Evolutionary conservation across 1,284 basidiomycete genomes (phyloP), one percentile per base, ranked within the genome.

Genomic region (Cystobasidium pallidum): DNA sequence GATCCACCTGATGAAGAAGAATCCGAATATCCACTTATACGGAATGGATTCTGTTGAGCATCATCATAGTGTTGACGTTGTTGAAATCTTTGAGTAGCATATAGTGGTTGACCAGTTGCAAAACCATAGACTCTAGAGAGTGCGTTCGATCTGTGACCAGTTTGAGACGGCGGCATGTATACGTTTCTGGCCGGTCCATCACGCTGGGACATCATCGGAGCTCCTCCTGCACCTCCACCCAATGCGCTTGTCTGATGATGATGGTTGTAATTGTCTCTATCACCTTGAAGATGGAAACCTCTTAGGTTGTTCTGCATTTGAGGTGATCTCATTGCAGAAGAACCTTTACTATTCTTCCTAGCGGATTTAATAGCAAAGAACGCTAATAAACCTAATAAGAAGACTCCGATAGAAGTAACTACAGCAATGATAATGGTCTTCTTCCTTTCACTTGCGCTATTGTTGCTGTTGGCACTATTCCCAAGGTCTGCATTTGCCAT

Each of bases 341-440:
- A 43, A n/a, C 39, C 47, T 61, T 70, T 63, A 28, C 45, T 70
- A 41, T 55, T 63, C 61, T 68, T 68, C 15, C 70, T n/a, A 36
- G 70, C 70, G 19, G 59, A 43, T 34, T 54, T 71, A 52, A 70
- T 70, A 30, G 67, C 73, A 28, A 74, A 55, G 62, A 65, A 70
- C 30, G 73, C 70, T 13, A 62, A 41, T 13, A 67, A 15, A 28
- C 62, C 70, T 6, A 67, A 26, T 7, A 67, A 36, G 63, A 71
- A 63, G 3, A 70, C 61, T 58, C 73, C 73, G 47, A 74, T 39
- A 43, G 66, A 61, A 13, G 64, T 65, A 10, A 63, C 59, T 36
- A 72, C 68, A 21, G 73, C 73, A 57, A 71, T 72, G 55, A 74
- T 67, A 52, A 70, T 74, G 21, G 73, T 72, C 36, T 67, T 67